Base-by-base conservation (phyloP, 257 asterid genomes). In the Nicotiana noctiflora region DNA sequence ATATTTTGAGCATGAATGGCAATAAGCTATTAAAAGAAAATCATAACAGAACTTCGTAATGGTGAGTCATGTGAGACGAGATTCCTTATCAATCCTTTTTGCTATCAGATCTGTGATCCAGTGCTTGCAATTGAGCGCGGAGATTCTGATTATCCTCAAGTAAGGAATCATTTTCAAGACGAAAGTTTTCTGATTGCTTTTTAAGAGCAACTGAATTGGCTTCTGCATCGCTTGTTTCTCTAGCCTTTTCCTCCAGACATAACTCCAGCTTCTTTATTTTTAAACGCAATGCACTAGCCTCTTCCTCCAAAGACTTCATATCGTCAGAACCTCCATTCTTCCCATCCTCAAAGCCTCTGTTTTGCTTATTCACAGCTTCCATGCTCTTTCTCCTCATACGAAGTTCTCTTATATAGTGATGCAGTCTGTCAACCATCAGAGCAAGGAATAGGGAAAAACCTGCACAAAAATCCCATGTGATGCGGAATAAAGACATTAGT, bases 101-200 rank as follows among this genome's bases (percentile, higher is more conserved):
- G 88, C 84, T 82, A 76, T 92, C 91, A 19, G 95, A 90, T 76
- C 80, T 86, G 82, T 90, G 81, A 82, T 90, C 93, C 80, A 91
- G 81, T 6, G 96, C 84, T 75, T 89, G 93, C 84, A 94, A 80
- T 75, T 93, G 96, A 88, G 87, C 86, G 68, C 91, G 88, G 29
- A 94, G 97, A 82, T 84, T 88, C 83, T 90, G 92, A 84, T 94
- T 94, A 82, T 94, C 98, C 82, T 90, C 96, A 5, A 87, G 93
- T 84, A 93, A 85, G 29, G 94, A 89, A 77, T 90, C 97, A 56
- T 90, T 91, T 84, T 94, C 98, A 25, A 90, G 88, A 75, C 88
- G 92, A 77, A 94, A 92, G 1, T 94, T 97, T 82, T 93, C 97
- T 6, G 98, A 90, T 81, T 94, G 98, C 82, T 94, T 93, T 75